Base-by-base conservation (phyloP, 441 rosid genomes). In the Biscutella auriculata region DNA sequence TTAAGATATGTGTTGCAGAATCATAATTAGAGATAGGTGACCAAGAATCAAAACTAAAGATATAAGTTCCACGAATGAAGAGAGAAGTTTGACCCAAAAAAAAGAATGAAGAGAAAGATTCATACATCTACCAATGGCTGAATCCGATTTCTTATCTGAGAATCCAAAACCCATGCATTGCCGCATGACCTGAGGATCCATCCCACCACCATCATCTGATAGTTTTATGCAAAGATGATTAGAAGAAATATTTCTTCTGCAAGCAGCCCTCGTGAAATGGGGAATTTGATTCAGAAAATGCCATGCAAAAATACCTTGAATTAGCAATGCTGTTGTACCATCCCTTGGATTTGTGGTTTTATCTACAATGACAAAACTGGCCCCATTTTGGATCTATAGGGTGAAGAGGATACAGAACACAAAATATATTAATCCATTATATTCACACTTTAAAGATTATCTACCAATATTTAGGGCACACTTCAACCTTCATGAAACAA, bases 161-260 rank as follows among this genome's bases (percentile, higher is more conserved):
- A 84, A 92, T 57, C 97, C 97, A 79, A 92, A 92, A 69, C 97
- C 91, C 92, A 92, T 83, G 63, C 98, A 88, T 17, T 66, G 76
- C 45, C 95, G 78, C 74, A 92, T 78, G 58, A 85, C 84, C 62
- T 84, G 90, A 53, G 84, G 95, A 63, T 79, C 82, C 98, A 92
- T 88, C 73, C 98, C 98, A 66, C 88, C 95, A 65, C 97, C 98
- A 59, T 88, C 83, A 79, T 92, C 98, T 92, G 71, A 57, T 75
- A 52, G 13, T 63, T 47, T 60, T 11, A 48, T 6, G 61, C 63
- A 49, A 44, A 37, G 34, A 17, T 15, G 43, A 32, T 66, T 67
- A 67, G 51, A 42, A 39, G 23, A 34, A 28, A 23, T 51, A 17
- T 25, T 54, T 21, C 35, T 25, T 35, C 32, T 8, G 36, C 52